Conservation (phyloP, 805 yeast species). For the Kazachstania viticola region DNA sequence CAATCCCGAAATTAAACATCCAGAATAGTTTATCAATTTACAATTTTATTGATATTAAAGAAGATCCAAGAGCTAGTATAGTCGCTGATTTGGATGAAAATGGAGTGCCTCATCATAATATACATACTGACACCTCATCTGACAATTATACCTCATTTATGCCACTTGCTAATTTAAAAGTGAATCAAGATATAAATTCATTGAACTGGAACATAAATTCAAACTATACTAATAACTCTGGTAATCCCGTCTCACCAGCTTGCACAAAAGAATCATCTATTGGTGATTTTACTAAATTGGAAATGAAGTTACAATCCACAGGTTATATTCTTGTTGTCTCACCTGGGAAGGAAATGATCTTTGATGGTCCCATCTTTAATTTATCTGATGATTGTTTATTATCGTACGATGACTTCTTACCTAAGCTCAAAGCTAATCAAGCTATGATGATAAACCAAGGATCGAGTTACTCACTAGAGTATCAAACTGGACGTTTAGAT, state of each 20-base stretch:
- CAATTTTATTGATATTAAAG: constrained; percentile 15
- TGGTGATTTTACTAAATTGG: too few species aligned
- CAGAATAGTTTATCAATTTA: constrained; percentile 21
- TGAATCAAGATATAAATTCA: too few species aligned
- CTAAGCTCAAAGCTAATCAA: constrained; percentile 11
- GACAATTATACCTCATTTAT: too few species aligned
- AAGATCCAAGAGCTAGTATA: constrained; percentile 19
- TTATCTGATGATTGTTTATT: constrained; percentile 26
- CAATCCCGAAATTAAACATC: constrained; percentile 24
- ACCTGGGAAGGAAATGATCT: constrained; percentile 74
- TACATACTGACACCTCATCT: constrained; percentile 1
- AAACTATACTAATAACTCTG: neutral
- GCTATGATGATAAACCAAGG: constrained; percentile 35
- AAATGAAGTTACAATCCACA: constrained; percentile 21
- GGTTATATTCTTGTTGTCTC: constrained; percentile 66
- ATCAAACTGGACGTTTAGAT: constrained; percentile 44
- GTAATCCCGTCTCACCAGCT: too few species aligned
- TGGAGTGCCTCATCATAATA: constrained; percentile 18
- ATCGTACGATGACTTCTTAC: constrained; percentile 11
- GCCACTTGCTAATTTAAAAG: too few species aligned
- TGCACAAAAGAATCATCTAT: too few species aligned
- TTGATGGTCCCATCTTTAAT: constrained; percentile 75
- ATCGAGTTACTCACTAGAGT: constrained; percentile 45
- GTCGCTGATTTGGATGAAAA: constrained; percentile 19
- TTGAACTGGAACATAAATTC: too few species aligned